These are phyloP conservation scores for Ophiostoma tasmaniense DNA, from an alignment of 2,329 filamentous ascomycete species.

Conservation along the genomic window DNA sequence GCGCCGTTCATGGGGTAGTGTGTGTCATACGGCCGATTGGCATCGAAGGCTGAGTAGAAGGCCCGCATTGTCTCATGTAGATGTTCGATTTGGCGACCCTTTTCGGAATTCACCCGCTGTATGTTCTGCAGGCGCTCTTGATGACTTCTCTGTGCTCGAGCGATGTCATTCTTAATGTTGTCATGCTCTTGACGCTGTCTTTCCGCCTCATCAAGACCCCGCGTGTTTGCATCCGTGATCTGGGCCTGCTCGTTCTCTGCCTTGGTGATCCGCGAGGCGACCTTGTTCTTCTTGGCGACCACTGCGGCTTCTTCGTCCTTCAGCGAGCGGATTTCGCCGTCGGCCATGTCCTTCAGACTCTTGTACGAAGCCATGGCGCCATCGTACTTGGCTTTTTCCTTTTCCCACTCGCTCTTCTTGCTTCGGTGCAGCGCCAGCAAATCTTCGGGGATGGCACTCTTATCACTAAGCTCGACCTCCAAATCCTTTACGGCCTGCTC, in stretches of 20 bases:
- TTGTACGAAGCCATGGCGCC: constrained; percentile 46
- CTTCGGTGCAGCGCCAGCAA: constrained; percentile 49
- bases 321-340: constrained; percentile 53
- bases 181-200: constrained; percentile 45
- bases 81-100: constrained; percentile 33
- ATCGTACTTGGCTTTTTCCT: constrained; percentile 53
- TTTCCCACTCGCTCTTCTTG: constrained; percentile 44
- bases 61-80: constrained; percentile 31
- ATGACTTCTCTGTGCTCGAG: constrained; percentile 38
- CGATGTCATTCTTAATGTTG: constrained; percentile 39
- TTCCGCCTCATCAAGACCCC: constrained; percentile 56
- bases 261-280: constrained; percentile 61
- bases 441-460: constrained; percentile 56
- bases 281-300: constrained; percentile 63
- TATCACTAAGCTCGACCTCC: constrained; percentile 54
- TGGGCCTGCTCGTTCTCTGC: constrained; percentile 64
- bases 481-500: constrained; percentile 28
- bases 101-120: constrained; percentile 30
- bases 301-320: constrained; percentile 56
- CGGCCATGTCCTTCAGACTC: constrained; percentile 51
- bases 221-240: constrained; percentile 59
- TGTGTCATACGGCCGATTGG: constrained; percentile 34
- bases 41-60: constrained; percentile 36
- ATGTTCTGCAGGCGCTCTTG: constrained; percentile 32
- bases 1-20: constrained; percentile 20